Evolutionary conservation across 352 stramenopile species (phyloP), one percentile per base, ranked within the genome.

Genomic region (Pythium volutum): DNA sequence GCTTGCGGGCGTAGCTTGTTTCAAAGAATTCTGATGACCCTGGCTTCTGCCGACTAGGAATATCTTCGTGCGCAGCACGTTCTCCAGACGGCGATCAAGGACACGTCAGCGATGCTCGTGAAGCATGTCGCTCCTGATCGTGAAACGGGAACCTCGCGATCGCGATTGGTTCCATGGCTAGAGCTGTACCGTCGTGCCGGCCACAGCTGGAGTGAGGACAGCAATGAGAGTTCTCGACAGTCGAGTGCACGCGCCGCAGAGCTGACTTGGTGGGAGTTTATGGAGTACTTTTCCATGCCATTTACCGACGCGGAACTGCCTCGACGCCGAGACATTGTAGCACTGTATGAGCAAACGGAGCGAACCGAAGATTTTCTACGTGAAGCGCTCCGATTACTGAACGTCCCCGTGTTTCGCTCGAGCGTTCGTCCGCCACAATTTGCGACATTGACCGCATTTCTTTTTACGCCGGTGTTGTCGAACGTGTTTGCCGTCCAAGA

Each of bases 401-500:
- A 79, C 50, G 65, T 73, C 6, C 71, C 84, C 7, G 69, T 92
- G 18, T 68, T 94, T 29, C 70, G 81, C 27, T 29, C 55, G n/a
- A 64, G 49, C 33, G 56, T 64, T 33, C 39, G 42, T 29, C 38
- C n/a, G 22, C 41, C 62, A 4, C 48, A 79, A 68, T 8, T 76
- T 71, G 57, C 66, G 10, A 74, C 70, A 8, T 64, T 91, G 14
- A 64, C 91, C n/a, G 73, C 70, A 6, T 84, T 94, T 55, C 66
- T 85, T 36, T 80, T 91, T 43, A 71, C 79, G n/a, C 85, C 82
- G 36, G 71, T 90, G 14, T 50, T 91, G 26, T 89, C 83, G 2
- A 91, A 77, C 43, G 81, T 95, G 9, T 95, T 95, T 33, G 80
- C 78, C 10, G 79, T 95, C 25, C 79, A 92, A 79, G 84, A 91